phyloP scores from a whole-genome alignment of 192 early-diverging fungal genomes.

The Backusella liffmaniae region DNA sequence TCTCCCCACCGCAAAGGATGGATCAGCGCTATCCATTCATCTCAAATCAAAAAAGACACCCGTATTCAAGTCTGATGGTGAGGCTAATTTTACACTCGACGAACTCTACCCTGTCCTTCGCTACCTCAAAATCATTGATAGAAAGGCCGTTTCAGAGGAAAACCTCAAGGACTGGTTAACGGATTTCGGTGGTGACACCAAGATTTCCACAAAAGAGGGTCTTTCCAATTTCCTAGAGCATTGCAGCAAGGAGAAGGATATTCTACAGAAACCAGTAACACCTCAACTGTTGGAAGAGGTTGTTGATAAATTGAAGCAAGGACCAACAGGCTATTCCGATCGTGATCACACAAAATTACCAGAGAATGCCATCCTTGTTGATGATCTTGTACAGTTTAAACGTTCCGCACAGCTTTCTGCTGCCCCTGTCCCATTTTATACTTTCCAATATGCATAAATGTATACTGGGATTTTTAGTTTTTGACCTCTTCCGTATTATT shows the following conservation, averaged over 20 bases:
- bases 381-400: slow-evolving; percentile 52
- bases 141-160: background rate
- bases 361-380: slow-evolving; percentile 36
- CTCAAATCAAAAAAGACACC: slow-evolving; percentile 39
- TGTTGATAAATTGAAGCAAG: background rate
- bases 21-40: slow-evolving; percentile 45
- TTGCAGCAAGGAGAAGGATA: background rate
- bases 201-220: background rate
- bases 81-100: background rate
- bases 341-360: slow-evolving; percentile 37
- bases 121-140: background rate
- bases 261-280: background rate
- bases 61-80: background rate
- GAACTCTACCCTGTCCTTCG: background rate
- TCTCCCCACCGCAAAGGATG: slow-evolving; percentile 40
- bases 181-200: background rate
- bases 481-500: background rate
- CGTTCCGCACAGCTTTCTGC: slow-evolving; percentile 42
- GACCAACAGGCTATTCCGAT: background rate
- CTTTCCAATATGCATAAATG: slow-evolving; percentile 6
- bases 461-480: background rate
- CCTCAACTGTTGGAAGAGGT: background rate
- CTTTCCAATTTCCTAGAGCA: background rate
- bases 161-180: background rate
- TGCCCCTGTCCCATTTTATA: slow-evolving; percentile 40